Percentiles rank a stretch among this genome's conserved stretches.
phyloP scores from a whole-genome alignment of 495 filamentous ascomycete genomes.

The Penicillium coffeae region DNA sequence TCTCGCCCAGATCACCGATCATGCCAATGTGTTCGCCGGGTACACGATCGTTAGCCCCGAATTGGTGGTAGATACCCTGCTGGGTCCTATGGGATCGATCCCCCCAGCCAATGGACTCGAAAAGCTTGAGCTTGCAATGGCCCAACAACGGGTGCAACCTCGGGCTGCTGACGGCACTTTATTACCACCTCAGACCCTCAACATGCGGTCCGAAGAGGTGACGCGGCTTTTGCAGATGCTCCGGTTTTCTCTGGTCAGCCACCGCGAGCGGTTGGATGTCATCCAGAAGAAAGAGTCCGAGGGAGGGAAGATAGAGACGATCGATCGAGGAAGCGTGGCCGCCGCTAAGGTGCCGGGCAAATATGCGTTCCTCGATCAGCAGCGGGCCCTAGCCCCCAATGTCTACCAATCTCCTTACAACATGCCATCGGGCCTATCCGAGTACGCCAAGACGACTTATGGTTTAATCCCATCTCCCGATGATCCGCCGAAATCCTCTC shows the following conservation, averaged over 20 bases:
- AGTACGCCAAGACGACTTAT: constrained; percentile 42
- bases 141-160: constrained; percentile 46
- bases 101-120: constrained; percentile 43
- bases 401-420: constrained; percentile 49
- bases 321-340: constrained; percentile 30
- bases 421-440: constrained; percentile 44
- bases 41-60: constrained; percentile 47
- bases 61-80: constrained; percentile 44
- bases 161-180: constrained; percentile 42
- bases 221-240: constrained; percentile 45
- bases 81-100: constrained; percentile 47
- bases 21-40: constrained; percentile 48
- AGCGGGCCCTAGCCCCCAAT: constrained; percentile 38
- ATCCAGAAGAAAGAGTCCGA: constrained; percentile 45
- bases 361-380: constrained; percentile 44
- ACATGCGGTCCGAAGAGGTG: constrained; percentile 48
- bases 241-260: constrained; percentile 44
- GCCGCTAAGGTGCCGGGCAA: constrained; percentile 38
- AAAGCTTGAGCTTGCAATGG: constrained; percentile 47
- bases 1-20: constrained; percentile 48
- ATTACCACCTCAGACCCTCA: constrained; percentile 41
- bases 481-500: constrained; percentile 36
- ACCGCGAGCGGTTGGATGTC: constrained; percentile 45
- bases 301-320: constrained; percentile 32
- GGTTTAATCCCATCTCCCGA: constrained; percentile 35